A percentile compares a stretch with the other conserved stretches of the same genome.
Evolutionary conservation across 495 filamentous ascomycete species (phyloP).

Genomic region (Lindgomyces ingoldianus): DNA sequence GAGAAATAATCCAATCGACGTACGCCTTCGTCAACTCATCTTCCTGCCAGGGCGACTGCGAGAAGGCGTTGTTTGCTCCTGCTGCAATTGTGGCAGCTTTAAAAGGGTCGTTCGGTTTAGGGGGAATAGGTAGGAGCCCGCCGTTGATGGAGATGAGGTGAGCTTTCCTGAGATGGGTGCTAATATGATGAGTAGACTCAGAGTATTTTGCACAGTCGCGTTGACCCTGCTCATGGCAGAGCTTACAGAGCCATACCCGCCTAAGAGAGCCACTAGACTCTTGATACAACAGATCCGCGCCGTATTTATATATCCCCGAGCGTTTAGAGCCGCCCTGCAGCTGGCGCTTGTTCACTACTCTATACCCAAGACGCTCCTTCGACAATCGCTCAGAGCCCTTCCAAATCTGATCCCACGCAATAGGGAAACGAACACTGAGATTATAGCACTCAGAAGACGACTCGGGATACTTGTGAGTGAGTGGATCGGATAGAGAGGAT

Average conservation of each 20-base stretch:
- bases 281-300: conserved; percentile 1
- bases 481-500: not conserved
- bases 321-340: not conserved
- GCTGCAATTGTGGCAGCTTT: conserved; percentile 1
- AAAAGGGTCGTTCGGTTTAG: not conserved
- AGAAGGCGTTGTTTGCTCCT: not conserved
- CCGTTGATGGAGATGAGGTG: not conserved
- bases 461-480: not conserved
- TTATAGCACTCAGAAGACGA: not conserved
- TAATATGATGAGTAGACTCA: not conserved
- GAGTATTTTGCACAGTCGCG: conserved; percentile 1
- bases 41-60: not conserved
- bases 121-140: not conserved
- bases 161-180: not conserved
- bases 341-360: not conserved
- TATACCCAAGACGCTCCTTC: not conserved
- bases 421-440: not conserved
- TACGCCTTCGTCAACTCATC: not conserved
- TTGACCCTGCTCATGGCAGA: not conserved
- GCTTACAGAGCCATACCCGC: not conserved
- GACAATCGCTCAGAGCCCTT: not conserved
- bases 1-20: conserved; percentile 1
- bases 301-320: not conserved
- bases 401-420: conserved; percentile 1
- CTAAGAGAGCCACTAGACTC: not conserved